Percentiles rank a stretch among this genome's conserved stretches.
Evolutionary conservation across 108 stramenopile species (phyloP).

Genomic region (Cyclostephanos invisitatus): DNA sequence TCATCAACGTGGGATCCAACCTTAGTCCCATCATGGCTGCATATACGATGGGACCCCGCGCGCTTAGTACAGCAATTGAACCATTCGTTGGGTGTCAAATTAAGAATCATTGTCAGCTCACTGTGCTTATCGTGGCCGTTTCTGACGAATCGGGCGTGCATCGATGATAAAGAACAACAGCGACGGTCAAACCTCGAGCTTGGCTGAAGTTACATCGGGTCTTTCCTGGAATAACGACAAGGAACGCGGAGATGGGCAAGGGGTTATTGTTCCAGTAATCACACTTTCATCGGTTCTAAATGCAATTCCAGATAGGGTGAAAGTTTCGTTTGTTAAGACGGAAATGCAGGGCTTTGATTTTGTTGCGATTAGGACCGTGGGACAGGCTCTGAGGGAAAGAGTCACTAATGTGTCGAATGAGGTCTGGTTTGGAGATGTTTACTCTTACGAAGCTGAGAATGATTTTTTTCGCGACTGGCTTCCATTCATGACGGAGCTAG

Average conservation of each 20-base stretch:
- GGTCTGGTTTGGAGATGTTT: constrained; percentile 18
- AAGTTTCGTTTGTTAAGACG: constrained; percentile 13
- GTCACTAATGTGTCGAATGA: constrained; percentile 10
- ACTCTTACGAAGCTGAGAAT: constrained; percentile 9
- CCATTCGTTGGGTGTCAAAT: constrained; percentile 19
- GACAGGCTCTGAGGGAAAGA: neutral
- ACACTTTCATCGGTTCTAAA: constrained; percentile 10
- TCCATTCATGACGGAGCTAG: constrained; percentile 19
- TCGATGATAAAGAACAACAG: neutral
- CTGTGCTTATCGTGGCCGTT: constrained; percentile 15
- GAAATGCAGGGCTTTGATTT: constrained; percentile 33
- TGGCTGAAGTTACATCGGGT: neutral
- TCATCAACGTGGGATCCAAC: constrained; percentile 26
- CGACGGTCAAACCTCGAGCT: neutral
- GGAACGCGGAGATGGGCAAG: constrained; percentile 8
- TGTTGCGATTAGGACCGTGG: neutral
- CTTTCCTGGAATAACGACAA: constrained; percentile 15
- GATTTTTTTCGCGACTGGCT: constrained; percentile 30
- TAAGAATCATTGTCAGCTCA: constrained; percentile 8
- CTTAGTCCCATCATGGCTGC: constrained; percentile 23
- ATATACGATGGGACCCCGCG: constrained; percentile 14
- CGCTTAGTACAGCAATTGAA: constrained; percentile 15
- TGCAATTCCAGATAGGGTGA: constrained; percentile 9
- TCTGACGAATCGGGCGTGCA: constrained; percentile 1
- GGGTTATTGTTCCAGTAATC: constrained; percentile 11